phyloP scores from a whole-genome alignment of 139 green algal species.

The Asterochloris erici region DNA sequence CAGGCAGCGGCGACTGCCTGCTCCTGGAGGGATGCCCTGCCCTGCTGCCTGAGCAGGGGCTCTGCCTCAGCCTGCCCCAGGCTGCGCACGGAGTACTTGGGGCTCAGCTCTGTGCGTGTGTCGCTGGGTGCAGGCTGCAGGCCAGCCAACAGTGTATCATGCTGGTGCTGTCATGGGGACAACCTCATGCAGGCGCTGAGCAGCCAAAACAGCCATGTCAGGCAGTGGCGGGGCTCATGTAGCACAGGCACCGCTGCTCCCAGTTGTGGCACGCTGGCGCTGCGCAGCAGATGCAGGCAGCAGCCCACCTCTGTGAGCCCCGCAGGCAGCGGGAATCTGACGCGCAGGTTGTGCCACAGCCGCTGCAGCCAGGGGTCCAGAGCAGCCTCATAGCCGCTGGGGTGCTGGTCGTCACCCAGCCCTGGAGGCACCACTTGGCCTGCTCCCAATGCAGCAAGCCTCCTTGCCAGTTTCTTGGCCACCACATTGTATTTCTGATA shows the following conservation, averaged over 20 bases:
- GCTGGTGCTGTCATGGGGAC: too few species aligned
- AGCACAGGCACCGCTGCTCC: background rate
- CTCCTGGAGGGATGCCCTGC: background rate
- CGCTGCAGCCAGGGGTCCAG: slow-evolving; percentile 83
- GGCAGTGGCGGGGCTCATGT: background rate
- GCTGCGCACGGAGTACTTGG: slow-evolving; percentile 50
- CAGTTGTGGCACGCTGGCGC: background rate
- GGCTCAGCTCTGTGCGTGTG: slow-evolving; percentile 36
- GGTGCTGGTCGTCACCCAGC: slow-evolving; percentile 87
- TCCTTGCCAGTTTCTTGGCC: slow-evolving; percentile 86
- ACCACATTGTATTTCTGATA: slow-evolving; percentile 92
- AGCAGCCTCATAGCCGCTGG: slow-evolving; percentile 78
- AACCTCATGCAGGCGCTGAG: too few species aligned
- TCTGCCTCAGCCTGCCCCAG: background rate
- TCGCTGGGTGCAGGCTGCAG: slow-evolving; percentile 46
- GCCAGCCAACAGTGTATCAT: background rate
- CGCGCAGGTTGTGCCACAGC: slow-evolving; percentile 67
- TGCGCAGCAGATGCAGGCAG: background rate
- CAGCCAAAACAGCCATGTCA: too few species aligned
- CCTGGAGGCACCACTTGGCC: slow-evolving; percentile 55
- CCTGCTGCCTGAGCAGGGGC: background rate
- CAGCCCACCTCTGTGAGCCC: slow-evolving; percentile 34
- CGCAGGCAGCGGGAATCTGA: slow-evolving; percentile 41
- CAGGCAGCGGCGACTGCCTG: slow-evolving; percentile 34
- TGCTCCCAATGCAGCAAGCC: slow-evolving; percentile 81